Evolutionary conservation across 192 early-diverging fungal genomes (phyloP).

Genomic region (Entomortierella lignicola): DNA sequence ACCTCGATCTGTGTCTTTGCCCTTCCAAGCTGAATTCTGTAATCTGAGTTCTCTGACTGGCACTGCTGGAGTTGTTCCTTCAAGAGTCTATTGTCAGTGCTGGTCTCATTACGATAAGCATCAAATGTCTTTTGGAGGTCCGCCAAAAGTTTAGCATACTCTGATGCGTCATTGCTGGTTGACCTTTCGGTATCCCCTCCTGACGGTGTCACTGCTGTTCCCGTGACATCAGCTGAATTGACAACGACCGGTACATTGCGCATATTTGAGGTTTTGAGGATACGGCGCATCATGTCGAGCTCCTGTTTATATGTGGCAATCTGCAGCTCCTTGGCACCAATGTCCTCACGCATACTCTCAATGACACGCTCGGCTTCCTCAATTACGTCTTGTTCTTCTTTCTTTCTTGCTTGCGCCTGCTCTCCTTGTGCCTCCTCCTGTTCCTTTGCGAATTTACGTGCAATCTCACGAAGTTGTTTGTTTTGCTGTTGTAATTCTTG

Average conservation of each 20-base stretch:
- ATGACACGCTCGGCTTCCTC: conserved; percentile 65
- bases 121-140: conserved; percentile 74
- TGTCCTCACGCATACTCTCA: conserved; percentile 68
- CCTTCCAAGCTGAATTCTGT: conserved; percentile 71
- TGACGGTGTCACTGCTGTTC: neutral
- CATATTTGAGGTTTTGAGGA: conserved; percentile 43
- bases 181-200: neutral
- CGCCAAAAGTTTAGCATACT: conserved; percentile 58
- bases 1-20: conserved; percentile 70
- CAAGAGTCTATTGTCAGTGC: conserved; percentile 64
- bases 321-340: conserved; percentile 59
- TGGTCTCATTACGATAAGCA: conserved; percentile 71
- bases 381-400: conserved; percentile 59
- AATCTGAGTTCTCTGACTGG: conserved; percentile 66
- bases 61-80: conserved; percentile 64
- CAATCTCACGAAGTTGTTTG: conserved; percentile 67
- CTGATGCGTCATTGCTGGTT: neutral
- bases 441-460: conserved; percentile 66
- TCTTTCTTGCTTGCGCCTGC: conserved; percentile 34
- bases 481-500: conserved; percentile 70
- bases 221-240: neutral
- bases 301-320: conserved; percentile 65
- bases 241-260: neutral
- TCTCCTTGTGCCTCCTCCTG: conserved; percentile 59
- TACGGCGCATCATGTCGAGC: conserved; percentile 66